A percentile compares a stretch with the other conserved stretches of the same genome.
Conservation (phyloP, 2,329 filamentous ascomycete genomes). For the Claviceps africana region DNA sequence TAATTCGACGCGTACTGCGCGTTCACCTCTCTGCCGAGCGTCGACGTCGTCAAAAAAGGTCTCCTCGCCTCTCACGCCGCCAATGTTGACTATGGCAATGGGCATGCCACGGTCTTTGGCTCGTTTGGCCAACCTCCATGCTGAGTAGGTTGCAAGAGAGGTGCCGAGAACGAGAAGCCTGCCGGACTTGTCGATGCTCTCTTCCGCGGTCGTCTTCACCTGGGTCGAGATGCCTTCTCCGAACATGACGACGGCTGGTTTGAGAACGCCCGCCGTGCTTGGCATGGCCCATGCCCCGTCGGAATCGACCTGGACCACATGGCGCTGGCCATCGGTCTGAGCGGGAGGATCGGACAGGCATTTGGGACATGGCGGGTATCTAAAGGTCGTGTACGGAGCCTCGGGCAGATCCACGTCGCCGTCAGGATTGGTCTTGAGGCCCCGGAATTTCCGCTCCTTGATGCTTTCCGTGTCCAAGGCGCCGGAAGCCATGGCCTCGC, state of each 20-base stretch:
- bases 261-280: conserved; percentile 66
- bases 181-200: conserved; percentile 62
- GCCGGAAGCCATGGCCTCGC: conserved; percentile 56
- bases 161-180: conserved; percentile 72
- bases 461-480: conserved; percentile 69
- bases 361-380: conserved; percentile 77
- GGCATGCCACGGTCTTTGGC: conserved; percentile 74
- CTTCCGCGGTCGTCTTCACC: conserved; percentile 65
- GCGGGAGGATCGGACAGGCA: conserved; percentile 54
- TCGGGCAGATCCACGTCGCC: conserved; percentile 84
- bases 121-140: conserved; percentile 75
- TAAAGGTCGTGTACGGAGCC: conserved; percentile 77
- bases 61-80: conserved; percentile 72
- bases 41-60: conserved; percentile 47
- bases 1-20: conserved; percentile 42
- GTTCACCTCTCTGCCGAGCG: conserved; percentile 34
- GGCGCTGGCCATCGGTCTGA: conserved; percentile 37
- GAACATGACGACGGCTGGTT: conserved; percentile 93
- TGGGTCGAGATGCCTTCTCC: conserved; percentile 65
- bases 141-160: conserved; percentile 86
- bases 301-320: conserved; percentile 52
- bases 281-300: conserved; percentile 65
- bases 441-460: conserved; percentile 48
- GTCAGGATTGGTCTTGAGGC: conserved; percentile 79
- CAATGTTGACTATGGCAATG: conserved; percentile 76